Evolutionary conservation across 2,329 filamentous ascomycete species (phyloP), one percentile per base, ranked within the genome.

Genomic region (Stylonectria norvegica): DNA sequence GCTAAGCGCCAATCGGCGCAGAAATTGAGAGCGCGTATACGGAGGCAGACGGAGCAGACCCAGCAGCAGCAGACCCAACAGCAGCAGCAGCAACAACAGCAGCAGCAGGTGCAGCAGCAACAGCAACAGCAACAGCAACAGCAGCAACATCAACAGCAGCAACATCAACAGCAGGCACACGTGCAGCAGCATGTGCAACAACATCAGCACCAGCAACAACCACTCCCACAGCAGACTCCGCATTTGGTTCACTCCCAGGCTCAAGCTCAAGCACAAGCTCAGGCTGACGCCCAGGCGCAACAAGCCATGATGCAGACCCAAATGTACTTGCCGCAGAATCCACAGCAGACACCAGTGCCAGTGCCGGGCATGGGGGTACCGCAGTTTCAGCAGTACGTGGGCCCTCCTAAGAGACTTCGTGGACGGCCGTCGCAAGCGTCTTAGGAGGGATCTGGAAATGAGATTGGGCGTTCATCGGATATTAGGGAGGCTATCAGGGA

Each of bases 371-470:
- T 39, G 51, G 52, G 7, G 55, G 30, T 61, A 48, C 49, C 50
- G 3, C 49, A 55, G 20, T 64, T 59, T 20, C 57, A 55, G 34
- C 54, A 55, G 25, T 65, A 60, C 29, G 46, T 50, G 5, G 53
- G 53, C 3, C 54, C 56, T n/a, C 42, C 53, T 5, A 63, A 60
- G 45, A 54, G 59, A 28, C 56, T 57, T 30, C 62, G 59, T 10
- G 53, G 56, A 8, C 45, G 53, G 17, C 45, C 52, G 31, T 55
- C 54, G 18, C 50, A 55, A 29, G 39, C 48, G 27, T 43, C 45
- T 20, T 49, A 50, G 33, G 43, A 52, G 45, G n/a, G n/a, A n/a
- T n/a, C n/a, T n/a, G n/a, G n/a, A n/a, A n/a, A n/a, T n/a, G n/a
- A n/a, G n/a, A n/a, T n/a, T n/a, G n/a, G n/a, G n/a, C n/a, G n/a